Conservation (phyloP, 2,329 filamentous ascomycete genomes). For the Arthrobotrys musiformis region DNA sequence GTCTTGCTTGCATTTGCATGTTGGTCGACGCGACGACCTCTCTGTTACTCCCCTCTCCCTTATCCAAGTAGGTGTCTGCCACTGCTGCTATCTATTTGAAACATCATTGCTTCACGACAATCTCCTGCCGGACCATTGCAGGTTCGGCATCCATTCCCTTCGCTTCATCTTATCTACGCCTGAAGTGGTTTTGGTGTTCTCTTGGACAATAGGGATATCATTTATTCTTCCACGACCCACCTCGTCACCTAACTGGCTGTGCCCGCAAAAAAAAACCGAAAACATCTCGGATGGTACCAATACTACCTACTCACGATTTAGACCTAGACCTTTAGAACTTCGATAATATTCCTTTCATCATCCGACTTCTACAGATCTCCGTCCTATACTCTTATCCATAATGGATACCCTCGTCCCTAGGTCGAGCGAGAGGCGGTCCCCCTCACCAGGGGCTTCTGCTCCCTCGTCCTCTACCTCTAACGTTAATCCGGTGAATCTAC, state of each 20-base stretch:
- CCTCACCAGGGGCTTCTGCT: slow-evolving; percentile 44
- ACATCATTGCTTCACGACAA: slow-evolving; percentile 23
- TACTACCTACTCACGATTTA: slow-evolving; percentile 15
- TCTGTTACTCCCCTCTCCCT: slow-evolving; percentile 21
- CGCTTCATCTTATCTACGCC: background rate
- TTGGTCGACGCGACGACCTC: slow-evolving; percentile 42
- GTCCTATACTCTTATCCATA: slow-evolving; percentile 3
- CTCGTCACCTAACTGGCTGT: background rate
- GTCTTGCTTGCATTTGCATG: background rate
- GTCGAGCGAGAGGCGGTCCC: slow-evolving; percentile 53
- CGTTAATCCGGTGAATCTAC: slow-evolving; percentile 74
- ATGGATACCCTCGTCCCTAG: slow-evolving; percentile 52
- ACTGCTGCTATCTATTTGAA: slow-evolving; percentile 11
- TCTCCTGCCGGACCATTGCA: slow-evolving; percentile 29
- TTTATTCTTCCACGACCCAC: background rate
- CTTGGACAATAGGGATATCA: slow-evolving; percentile 35
- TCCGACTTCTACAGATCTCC: slow-evolving; percentile 8
- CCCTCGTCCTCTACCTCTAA: slow-evolving; percentile 29
- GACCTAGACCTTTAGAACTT: slow-evolving; percentile 12
- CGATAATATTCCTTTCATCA: slow-evolving; percentile 14
- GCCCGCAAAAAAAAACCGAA: background rate
- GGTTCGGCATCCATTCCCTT: slow-evolving; percentile 23
- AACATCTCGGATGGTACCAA: slow-evolving; percentile 23
- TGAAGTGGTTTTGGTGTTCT: slow-evolving; percentile 21
- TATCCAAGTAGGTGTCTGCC: background rate